phyloP scores from a whole-genome alignment of 2,329 filamentous ascomycete genomes.

The Colletotrichum karsti region DNA sequence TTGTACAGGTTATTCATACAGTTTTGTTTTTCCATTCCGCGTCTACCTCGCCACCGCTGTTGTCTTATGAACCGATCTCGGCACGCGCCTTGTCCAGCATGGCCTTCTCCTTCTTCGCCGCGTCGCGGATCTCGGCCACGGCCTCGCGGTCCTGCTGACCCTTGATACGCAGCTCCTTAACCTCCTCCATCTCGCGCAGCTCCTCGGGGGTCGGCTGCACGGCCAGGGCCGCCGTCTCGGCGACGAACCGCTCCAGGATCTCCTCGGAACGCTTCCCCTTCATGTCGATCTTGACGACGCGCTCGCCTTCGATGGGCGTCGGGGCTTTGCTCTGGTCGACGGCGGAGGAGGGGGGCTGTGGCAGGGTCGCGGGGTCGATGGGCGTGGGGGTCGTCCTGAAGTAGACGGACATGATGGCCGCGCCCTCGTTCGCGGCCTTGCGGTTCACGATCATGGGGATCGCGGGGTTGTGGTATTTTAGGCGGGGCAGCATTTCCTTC shows the following conservation, averaged over 20 bases:
- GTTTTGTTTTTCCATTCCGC: background rate
- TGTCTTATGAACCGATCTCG: slow-evolving; percentile 35
- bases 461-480: slow-evolving; percentile 94
- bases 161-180: slow-evolving; percentile 62
- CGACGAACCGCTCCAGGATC: slow-evolving; percentile 71
- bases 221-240: slow-evolving; percentile 66
- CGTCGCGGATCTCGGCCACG: slow-evolving; percentile 60
- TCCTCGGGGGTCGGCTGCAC: slow-evolving; percentile 69
- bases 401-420: slow-evolving; percentile 73
- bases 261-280: slow-evolving; percentile 66
- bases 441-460: slow-evolving; percentile 85
- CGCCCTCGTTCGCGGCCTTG: slow-evolving; percentile 61
- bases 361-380: slow-evolving; percentile 38
- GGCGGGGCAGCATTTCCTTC: slow-evolving; percentile 79
- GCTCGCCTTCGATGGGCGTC: slow-evolving; percentile 54
- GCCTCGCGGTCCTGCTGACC: slow-evolving; percentile 63
- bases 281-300: slow-evolving; percentile 68
- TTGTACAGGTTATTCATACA: slow-evolving; percentile 29
- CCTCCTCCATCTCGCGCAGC: slow-evolving; percentile 61
- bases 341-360: slow-evolving; percentile 57
- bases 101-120: slow-evolving; percentile 69
- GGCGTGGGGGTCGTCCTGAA: slow-evolving; percentile 51
- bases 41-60: background rate
- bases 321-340: slow-evolving; percentile 58
- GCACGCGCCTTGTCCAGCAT: slow-evolving; percentile 50